Evolutionary conservation across 257 asterid species (phyloP), one percentile per base, ranked within the genome.

Genomic region (Oldenlandia corymbosa): DNA sequence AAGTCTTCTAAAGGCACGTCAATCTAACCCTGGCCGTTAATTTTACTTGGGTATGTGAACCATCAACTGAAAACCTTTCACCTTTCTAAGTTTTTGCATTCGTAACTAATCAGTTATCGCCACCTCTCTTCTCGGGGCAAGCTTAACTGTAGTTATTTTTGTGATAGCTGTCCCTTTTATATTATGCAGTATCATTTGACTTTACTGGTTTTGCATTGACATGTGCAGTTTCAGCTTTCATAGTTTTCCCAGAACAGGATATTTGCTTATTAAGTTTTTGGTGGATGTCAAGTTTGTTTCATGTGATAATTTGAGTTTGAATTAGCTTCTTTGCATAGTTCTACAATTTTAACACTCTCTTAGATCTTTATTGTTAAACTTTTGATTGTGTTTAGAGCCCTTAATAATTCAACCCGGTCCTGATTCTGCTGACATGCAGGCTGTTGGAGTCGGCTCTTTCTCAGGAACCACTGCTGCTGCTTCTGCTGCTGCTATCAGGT

Each of bases 401-500:
- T 23, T 51, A 16, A 1, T 30, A 45, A 13, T 45, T 32, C 59
- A 11, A 27, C 55, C 70, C 64, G 68, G 56, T 65, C 55, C 37
- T 57, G 73, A 34, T 67, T 43, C 52, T 57, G 71, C 46, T 54
- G 56, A 61, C 48, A 53, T 85, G 67, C 73, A 92, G 99, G 99
- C 99, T 52, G 96, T 89, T 75, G 99, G 97, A 63, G 85, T 87
- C 61, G 96, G 94, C 68, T 89, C 97, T 54, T 85, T 92, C 65
- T 84, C 95, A 46, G 99, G 99, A 78, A 84, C 96, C 71, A 75
- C 89, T 46, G 95, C 91, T 45, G 98, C 98, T 49, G 95, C 95
- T 43, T 80, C 97, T 69, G 97, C 99, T 63, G 95, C 95, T 77
- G 91, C 99, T 71, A 84, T 92, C 77, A 89, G 97, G 99, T 89